Evolutionary conservation across 768 basidiomycete species (phyloP), one percentile per base, ranked within the genome.

Genomic region (Exidia glandulosa): DNA sequence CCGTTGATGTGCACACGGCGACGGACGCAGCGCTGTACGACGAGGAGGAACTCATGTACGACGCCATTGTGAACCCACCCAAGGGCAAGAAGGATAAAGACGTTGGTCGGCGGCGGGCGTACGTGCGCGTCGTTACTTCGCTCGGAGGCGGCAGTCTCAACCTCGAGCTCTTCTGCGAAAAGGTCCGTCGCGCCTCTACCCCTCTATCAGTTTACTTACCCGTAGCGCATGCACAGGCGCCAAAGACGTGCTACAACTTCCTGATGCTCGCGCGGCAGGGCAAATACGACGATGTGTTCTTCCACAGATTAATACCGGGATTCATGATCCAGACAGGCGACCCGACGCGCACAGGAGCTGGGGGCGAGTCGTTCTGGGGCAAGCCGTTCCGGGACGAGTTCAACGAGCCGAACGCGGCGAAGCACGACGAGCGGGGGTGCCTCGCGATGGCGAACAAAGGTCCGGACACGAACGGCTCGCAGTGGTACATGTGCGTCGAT

Each of bases 251-350:
- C 66, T 99, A 99, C 72, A 99, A 99, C 70, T 99, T 97, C 72
- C 74, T 99, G 31, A 90, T 90, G 86, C 81, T 99, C 7, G 94
- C 96, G 0, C 82, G 85, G 62, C 78, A 85, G 27, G 92, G 94
- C 9, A 94, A 94, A 67, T 99, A 97, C 67, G 85, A 97, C 64
- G 76, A 91, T 64, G 86, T 85, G 60, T 72, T 92, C 27, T 99
- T 98, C 71, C 95, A 99, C 69, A 83, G 95, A 23, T 75, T 95
- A 30, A 90, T 97, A 13, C 94, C 94, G 3, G 92, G 88, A 0
- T 96, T 96, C 69, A 97, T 97, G 95, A 92, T 92, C n/a, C 95
- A 98, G 81, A 94, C 94, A 2, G 96, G 96, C 32, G 96, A 99
- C 69, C 96, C 96, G 5, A 91, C 91, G 0, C 95, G 96, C 2